Percentiles rank a stretch among this genome's conserved stretches.
Conservation (phyloP, 106 monocot species). For the Phalaenopsis aphrodite region DNA sequence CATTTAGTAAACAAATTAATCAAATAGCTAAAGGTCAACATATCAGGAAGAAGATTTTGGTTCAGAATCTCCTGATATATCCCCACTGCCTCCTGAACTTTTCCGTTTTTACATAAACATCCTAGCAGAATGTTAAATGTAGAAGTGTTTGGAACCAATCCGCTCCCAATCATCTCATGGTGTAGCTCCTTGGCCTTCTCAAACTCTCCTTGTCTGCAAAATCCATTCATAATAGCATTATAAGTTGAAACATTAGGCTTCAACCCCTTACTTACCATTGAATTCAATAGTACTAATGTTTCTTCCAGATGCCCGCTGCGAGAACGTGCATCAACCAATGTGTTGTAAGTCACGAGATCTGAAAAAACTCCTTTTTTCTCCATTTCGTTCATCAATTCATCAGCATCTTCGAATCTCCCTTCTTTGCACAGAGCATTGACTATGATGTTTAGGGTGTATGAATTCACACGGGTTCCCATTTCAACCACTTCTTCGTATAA, state of each 20-base stretch:
- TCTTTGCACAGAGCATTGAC: conserved; percentile 71
- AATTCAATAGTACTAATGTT: conserved; percentile 35
- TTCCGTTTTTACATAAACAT: conserved; percentile 44
- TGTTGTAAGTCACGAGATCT: conserved; percentile 78
- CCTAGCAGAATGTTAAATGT: conserved; percentile 75
- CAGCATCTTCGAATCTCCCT: conserved; percentile 32
- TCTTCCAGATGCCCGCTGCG: conserved; percentile 42
- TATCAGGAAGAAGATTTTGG: conserved; percentile 50
- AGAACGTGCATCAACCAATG: conserved; percentile 62
- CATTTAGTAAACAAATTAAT: conserved; percentile 61
- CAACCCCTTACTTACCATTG: conserved; percentile 56
- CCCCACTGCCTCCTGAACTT: conserved; percentile 33
- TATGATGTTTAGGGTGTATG: conserved; percentile 83
- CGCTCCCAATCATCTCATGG: conserved; percentile 26
- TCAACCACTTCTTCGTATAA: conserved; percentile 42
- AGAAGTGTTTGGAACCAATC: conserved; percentile 39
- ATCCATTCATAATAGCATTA: conserved; percentile 74
- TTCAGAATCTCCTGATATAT: conserved; percentile 47
- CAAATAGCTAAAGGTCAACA: conserved; percentile 64
- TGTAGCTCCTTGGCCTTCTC: conserved; percentile 44
- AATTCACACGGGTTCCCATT: conserved; percentile 37
- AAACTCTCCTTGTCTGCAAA: conserved; percentile 36
- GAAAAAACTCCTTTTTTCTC: conserved; percentile 60
- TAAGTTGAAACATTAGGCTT: conserved; percentile 56
- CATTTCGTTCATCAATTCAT: conserved; percentile 62